Evolutionary conservation across 2,329 filamentous ascomycete species (phyloP).

Genomic region (Ceratocystiopsis brevicomis): DNA sequence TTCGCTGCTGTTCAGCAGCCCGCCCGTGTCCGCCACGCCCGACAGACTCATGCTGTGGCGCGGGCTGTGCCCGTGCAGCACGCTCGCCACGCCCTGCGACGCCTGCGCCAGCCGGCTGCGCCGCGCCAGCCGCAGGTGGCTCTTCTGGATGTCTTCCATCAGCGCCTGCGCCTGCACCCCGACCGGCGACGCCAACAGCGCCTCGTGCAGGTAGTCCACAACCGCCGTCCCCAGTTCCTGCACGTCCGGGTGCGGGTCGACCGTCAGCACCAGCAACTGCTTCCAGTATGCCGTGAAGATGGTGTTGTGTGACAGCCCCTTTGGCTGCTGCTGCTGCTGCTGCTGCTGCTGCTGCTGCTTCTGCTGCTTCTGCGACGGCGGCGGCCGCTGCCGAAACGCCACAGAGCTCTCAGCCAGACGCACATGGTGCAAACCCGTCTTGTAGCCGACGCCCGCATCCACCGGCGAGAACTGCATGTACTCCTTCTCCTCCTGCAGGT

Average conservation of each 20-base stretch:
- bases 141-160: conserved; percentile 52
- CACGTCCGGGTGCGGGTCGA: conserved; percentile 88
- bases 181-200: conserved; percentile 59
- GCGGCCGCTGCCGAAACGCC: too few relatives aligned
- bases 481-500: conserved; percentile 66
- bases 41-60: neutral
- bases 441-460: conserved; percentile 31
- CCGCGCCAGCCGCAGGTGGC: conserved; percentile 27
- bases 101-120: conserved; percentile 19
- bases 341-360: conserved; percentile 35
- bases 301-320: conserved; percentile 61
- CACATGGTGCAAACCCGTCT: conserved; percentile 44
- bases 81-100: conserved; percentile 25
- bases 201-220: conserved; percentile 66
- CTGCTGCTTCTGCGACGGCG: too few relatives aligned
- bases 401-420: conserved; percentile 20
- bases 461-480: conserved; percentile 37
- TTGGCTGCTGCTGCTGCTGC: conserved; percentile 34
- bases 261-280: conserved; percentile 71
- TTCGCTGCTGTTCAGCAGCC: neutral
- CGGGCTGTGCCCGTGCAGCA: conserved; percentile 9
- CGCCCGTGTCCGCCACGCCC: neutral
- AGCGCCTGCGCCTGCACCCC: conserved; percentile 49
- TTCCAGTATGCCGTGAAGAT: conserved; percentile 92
- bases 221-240: conserved; percentile 70